Conservation (phyloP, 257 asterid genomes). For the Petrea volubilis region DNA sequence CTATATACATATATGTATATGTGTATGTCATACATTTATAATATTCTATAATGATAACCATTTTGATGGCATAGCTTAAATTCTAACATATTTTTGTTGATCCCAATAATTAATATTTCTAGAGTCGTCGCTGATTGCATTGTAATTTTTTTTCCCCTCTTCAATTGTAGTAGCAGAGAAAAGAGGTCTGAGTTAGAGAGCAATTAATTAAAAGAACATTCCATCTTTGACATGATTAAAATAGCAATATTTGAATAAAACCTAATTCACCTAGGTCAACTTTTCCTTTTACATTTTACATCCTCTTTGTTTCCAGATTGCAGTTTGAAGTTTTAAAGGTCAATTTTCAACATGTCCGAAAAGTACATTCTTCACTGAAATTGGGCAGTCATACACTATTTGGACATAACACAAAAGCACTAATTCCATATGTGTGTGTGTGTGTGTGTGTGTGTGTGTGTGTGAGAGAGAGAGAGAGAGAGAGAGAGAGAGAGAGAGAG, state of each 20-base stretch:
- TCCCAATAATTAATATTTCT: no score
- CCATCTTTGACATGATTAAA: constrained; percentile 8
- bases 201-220: not conserved
- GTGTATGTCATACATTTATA: no score
- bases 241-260: not conserved
- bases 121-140: no score
- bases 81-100: no score
- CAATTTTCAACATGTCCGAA: not conserved
- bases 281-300: not conserved
- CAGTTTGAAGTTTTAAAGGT: not conserved
- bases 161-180: not conserved
- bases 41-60: no score
- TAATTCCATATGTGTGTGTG: not conserved
- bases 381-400: constrained; percentile 18
- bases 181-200: not conserved
- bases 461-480: no score
- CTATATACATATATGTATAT: no score
- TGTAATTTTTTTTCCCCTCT: no score
- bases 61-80: no score
- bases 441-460: not conserved
- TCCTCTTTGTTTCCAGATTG: not conserved
- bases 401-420: not conserved
- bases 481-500: constrained; percentile 16
- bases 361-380: not conserved
- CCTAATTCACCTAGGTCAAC: not conserved